These are phyloP conservation scores for Brasenia schreberi DNA, from an alignment of 164 flowering plant genomes.

Conservation along the genomic window DNA sequence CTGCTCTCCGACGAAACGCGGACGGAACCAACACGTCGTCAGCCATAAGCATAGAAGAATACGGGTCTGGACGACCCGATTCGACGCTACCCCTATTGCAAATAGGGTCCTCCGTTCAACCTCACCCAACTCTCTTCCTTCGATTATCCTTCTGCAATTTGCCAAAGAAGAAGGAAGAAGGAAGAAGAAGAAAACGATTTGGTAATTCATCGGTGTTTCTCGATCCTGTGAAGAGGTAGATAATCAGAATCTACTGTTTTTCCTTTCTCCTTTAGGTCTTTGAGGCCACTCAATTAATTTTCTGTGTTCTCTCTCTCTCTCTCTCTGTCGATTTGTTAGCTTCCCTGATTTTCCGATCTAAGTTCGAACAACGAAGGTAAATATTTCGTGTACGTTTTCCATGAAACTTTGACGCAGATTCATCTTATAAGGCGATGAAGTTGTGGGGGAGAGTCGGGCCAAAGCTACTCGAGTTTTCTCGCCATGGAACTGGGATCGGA, in stretches of 20 bases:
- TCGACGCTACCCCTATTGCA: too few relatives aligned
- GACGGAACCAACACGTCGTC: too few relatives aligned
- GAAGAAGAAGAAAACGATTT: too few relatives aligned
- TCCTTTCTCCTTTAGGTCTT: background rate
- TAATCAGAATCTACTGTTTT: background rate
- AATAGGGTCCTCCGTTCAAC: too few relatives aligned
- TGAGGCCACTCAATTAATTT: background rate
- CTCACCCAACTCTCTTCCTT: too few relatives aligned
- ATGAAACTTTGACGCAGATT: background rate
- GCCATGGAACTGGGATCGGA: constrained; percentile 1
- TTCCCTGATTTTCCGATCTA: background rate
- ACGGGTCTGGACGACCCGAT: too few relatives aligned
- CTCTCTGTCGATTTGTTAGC: too few relatives aligned
- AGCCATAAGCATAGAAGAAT: too few relatives aligned
- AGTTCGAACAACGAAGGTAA: background rate
- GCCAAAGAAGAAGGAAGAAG: too few relatives aligned
- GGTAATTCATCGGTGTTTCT: too few relatives aligned
- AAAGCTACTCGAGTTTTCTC: background rate
- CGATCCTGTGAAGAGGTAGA: background rate
- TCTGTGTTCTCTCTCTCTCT: background rate
- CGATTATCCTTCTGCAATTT: too few relatives aligned
- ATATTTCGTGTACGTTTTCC: background rate
- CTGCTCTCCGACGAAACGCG: too few relatives aligned
- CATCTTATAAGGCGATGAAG: background rate
- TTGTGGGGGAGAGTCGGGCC: background rate